These are phyloP conservation scores for Penicillium argentinense DNA, from an alignment of 495 filamentous ascomycete species.

Conservation along the genomic window DNA sequence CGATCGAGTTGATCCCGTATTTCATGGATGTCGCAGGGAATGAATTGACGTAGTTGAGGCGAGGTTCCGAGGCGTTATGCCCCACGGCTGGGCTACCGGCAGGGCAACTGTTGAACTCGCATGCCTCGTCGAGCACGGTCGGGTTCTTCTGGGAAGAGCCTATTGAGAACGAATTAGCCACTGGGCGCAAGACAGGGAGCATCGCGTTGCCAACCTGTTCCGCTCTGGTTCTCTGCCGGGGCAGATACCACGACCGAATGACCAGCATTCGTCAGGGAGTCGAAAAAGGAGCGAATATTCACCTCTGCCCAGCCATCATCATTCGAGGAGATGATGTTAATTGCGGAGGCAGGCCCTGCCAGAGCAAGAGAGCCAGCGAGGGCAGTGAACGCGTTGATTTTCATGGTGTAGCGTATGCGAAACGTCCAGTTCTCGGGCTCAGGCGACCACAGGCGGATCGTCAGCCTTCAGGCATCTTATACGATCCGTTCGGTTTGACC, in stretches of 20 bases:
- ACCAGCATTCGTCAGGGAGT: conserved; percentile 49
- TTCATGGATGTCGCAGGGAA: conserved; percentile 65
- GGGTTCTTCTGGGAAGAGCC: conserved; percentile 55
- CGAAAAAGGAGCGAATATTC: conserved; percentile 58
- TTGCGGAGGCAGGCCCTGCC: conserved; percentile 24
- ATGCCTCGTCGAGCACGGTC: conserved; percentile 39
- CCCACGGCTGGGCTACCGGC: conserved; percentile 53
- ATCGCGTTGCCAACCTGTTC: conserved; percentile 40
- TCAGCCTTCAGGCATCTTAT: no score
- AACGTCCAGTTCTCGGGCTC: no score
- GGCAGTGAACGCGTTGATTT: conserved; percentile 4
- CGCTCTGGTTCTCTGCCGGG: conserved; percentile 65
- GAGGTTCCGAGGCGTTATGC: conserved; percentile 53
- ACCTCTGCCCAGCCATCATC: conserved; percentile 73
- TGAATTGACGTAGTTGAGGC: conserved; percentile 69
- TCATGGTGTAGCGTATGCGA: conserved; percentile 14
- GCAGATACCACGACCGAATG: conserved; percentile 62
- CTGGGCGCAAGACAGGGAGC: not conserved
- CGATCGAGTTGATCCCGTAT: conserved; percentile 58
- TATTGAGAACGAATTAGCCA: conserved; percentile 15
- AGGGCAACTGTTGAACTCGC: conserved; percentile 61
- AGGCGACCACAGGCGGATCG: no score
- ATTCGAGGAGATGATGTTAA: conserved; percentile 64
- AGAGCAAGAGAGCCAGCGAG: conserved; percentile 9
- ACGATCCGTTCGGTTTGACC: not conserved